A percentile compares a stretch with the other conserved stretches of the same genome.
phyloP scores from a whole-genome alignment of 2,329 filamentous ascomycete genomes.

The Penicillium sp. region DNA sequence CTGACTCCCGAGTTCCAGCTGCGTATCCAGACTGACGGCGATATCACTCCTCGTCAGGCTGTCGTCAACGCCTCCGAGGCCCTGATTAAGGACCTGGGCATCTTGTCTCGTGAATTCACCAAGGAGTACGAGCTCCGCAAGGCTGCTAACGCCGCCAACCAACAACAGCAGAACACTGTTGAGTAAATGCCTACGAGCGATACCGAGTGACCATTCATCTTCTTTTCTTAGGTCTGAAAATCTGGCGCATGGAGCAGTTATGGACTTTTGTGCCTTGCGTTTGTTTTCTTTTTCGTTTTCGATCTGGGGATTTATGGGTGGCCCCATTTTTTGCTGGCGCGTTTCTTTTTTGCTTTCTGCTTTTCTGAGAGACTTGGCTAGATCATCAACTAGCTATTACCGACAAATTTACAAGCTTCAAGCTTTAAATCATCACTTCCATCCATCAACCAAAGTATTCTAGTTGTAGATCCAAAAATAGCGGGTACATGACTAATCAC shows the following conservation, averaged over 20 bases:
- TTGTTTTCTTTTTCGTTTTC: constrained; percentile 5
- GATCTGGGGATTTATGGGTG: neutral
- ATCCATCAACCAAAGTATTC: neutral
- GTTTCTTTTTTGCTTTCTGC: constrained; percentile 1
- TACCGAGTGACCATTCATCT: neutral
- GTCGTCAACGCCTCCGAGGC: constrained; percentile 77
- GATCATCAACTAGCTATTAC: neutral
- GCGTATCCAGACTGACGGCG: constrained; percentile 88
- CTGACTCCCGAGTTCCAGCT: constrained; percentile 60
- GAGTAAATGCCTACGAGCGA: constrained; percentile 17
- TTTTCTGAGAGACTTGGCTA: constrained; percentile 1
- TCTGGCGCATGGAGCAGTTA: constrained; percentile 25
- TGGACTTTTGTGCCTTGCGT: constrained; percentile 11
- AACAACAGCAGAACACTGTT: constrained; percentile 42
- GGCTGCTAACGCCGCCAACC: constrained; percentile 66
- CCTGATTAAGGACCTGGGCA: constrained; percentile 75
- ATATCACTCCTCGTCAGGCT: constrained; percentile 83
- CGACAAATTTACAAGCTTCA: neutral
- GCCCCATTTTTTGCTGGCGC: neutral
- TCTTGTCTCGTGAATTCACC: constrained; percentile 81
- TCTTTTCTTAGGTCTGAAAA: constrained; percentile 8
- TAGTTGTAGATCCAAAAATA: constrained; percentile 7
- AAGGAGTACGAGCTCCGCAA: constrained; percentile 88
- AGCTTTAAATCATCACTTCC: neutral
- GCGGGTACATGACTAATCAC: constrained; percentile 19